Evolutionary conservation across 2,329 filamentous ascomycete species (phyloP).

Genomic region (Aaosphaeria arxii): DNA sequence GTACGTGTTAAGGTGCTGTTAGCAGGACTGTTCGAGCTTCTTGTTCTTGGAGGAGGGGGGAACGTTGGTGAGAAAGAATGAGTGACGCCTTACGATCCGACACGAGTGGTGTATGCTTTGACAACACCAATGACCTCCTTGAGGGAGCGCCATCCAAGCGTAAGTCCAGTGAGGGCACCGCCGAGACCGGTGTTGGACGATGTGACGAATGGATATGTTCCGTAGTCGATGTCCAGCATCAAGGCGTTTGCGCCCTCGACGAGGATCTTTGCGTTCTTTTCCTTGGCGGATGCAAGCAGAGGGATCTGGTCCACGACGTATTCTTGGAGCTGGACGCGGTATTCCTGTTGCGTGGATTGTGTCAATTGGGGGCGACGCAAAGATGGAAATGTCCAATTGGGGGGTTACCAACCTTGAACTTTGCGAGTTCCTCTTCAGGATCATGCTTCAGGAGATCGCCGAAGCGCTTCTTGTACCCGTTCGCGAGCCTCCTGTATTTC

Average conservation of each 20-base stretch:
- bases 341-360: constrained; percentile 34
- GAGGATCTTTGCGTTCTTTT: constrained; percentile 58
- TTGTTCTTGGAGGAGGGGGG: not conserved
- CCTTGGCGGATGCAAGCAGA: constrained; percentile 61
- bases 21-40: too few relatives aligned
- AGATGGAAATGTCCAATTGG: not conserved
- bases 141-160: constrained; percentile 60
- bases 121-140: constrained; percentile 63
- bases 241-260: constrained; percentile 68
- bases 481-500: constrained; percentile 61
- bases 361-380: too few relatives aligned
- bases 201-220: constrained; percentile 60
- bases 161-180: constrained; percentile 62
- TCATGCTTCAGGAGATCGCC: constrained; percentile 66
- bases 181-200: constrained; percentile 59
- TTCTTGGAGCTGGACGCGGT: constrained; percentile 55
- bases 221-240: constrained; percentile 62
- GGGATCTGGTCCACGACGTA: constrained; percentile 67
- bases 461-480: constrained; percentile 66
- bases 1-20: constrained; percentile 15
- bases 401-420: constrained; percentile 50
- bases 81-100: constrained; percentile 37
- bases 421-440: constrained; percentile 65
- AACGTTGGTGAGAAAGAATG: not conserved
- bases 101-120: constrained; percentile 66